These are phyloP conservation scores for Chrysoporthe austroafricana DNA, from an alignment of 2,329 filamentous ascomycete genomes.

Conservation along the genomic window DNA sequence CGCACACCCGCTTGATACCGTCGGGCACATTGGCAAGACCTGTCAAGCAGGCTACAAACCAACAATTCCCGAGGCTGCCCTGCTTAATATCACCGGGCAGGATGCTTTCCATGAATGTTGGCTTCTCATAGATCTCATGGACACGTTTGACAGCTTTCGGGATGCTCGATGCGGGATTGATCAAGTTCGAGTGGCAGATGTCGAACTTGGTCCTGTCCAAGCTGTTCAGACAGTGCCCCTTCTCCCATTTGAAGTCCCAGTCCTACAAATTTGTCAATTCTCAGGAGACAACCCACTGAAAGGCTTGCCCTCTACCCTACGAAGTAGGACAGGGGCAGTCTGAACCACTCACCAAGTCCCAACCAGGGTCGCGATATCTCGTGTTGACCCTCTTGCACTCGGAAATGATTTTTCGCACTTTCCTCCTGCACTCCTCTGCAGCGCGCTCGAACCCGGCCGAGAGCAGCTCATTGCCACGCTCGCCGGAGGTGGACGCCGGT, in stretches of 20 bases:
- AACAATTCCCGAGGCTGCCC: slow-evolving; percentile 78
- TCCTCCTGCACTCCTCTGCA: slow-evolving; percentile 64
- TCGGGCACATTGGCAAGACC: slow-evolving; percentile 75
- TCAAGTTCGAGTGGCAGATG: slow-evolving; percentile 48
- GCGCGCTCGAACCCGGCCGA: slow-evolving; percentile 66
- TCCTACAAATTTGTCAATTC: slow-evolving; percentile 45
- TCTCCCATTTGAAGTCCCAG: slow-evolving; percentile 70
- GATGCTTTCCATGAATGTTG: slow-evolving; percentile 68
- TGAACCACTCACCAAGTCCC: slow-evolving; percentile 54
- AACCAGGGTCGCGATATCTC: slow-evolving; percentile 73
- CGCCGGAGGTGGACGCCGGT: slow-evolving; percentile 52
- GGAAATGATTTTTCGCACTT: slow-evolving; percentile 63
- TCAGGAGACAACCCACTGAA: not conserved
- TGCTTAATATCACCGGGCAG: slow-evolving; percentile 78
- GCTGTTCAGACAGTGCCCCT: slow-evolving; percentile 58
- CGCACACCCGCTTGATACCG: slow-evolving; percentile 73
- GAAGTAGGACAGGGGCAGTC: not conserved
- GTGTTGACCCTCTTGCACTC: slow-evolving; percentile 76
- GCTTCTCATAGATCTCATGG: slow-evolving; percentile 75
- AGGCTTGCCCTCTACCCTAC: not conserved
- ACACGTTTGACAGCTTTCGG: slow-evolving; percentile 78
- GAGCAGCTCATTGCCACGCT: slow-evolving; percentile 63
- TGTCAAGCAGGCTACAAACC: slow-evolving; percentile 79
- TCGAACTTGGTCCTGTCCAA: slow-evolving; percentile 57
- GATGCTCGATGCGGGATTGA: slow-evolving; percentile 52